These are phyloP conservation scores for Tylopilus rubrobrunneus DNA, from an alignment of 768 basidiomycete species.

Conservation along the genomic window DNA sequence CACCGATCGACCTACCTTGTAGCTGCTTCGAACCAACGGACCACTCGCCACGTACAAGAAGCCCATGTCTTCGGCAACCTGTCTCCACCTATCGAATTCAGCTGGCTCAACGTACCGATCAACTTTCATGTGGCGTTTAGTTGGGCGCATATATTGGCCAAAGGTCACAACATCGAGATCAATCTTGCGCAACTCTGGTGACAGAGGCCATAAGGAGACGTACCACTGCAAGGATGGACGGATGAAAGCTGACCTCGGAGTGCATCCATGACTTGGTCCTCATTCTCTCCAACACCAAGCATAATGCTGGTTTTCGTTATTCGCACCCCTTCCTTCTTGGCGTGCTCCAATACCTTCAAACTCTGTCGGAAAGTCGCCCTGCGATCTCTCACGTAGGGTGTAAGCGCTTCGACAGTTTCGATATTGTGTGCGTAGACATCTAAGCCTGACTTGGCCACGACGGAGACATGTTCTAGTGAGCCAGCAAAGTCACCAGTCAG, in stretches of 20 bases:
- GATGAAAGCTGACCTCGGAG: constrained; percentile 60
- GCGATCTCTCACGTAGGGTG: constrained; percentile 93
- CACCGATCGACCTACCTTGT: constrained; percentile 66
- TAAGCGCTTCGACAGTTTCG: constrained; percentile 92
- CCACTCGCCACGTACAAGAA: constrained; percentile 98
- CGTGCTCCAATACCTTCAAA: constrained; percentile 73
- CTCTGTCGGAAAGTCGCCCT: constrained; percentile 89
- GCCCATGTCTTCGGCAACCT: constrained; percentile 86
- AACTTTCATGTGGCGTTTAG: constrained; percentile 99
- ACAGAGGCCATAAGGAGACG: background rate
- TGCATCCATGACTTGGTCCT: constrained; percentile 77
- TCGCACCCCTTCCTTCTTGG: constrained; percentile 77
- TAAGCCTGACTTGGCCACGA: constrained; percentile 88
- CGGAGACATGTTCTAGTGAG: constrained; percentile 63
- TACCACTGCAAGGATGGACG: background rate
- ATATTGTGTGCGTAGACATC: constrained; percentile 99
- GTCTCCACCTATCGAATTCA: constrained; percentile 91
- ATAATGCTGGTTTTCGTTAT: constrained; percentile 98
- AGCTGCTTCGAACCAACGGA: constrained; percentile 92
- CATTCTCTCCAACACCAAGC: constrained; percentile 93
- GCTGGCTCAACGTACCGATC: constrained; percentile 91
- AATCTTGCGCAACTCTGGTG: constrained; percentile 76
- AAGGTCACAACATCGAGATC: constrained; percentile 98
- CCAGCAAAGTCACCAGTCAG: constrained; percentile 94
- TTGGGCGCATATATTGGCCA: constrained; percentile 99